Base-by-base conservation (phyloP, 2,329 filamentous ascomycete species). In the Podosphaera xanthii region DNA sequence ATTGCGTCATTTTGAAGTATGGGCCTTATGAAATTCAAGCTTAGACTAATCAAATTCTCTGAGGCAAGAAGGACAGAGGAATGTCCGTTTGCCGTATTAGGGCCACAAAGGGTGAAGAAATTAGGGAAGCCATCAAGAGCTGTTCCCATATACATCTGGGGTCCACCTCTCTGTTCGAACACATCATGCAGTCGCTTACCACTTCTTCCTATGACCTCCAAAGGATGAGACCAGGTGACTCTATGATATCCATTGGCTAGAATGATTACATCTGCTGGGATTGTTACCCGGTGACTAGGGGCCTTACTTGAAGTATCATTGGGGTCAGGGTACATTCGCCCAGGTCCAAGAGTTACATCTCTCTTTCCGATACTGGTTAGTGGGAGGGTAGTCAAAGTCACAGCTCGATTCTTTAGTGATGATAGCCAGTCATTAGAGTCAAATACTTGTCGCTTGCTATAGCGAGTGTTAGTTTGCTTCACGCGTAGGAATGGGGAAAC, bases 231-330 rank as follows among this genome's bases (percentile, higher is more conserved):
- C 75, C 76, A 80, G 59, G 73, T 71, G 4, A 74, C 75, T 0
- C 74, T 75, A 59, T 79, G 72, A 66, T 78, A 82, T 0, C 79
- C 79, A 59, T 80, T 80, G 1, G 77, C 77, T 9, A 81, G 71
- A 36, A 82, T 70, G 52, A 82, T 77, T 40, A 78, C 71, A 66
- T 82, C 79, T 2, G 77, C 77, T 2, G 74, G 73, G 22, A 80
- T 66, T 53, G 74, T 72, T 36, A 68, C 65, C 34, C 71, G 68
- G 12, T 69, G 69, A 4, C 65, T 62, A 44, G 62, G 61, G 1
- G 63, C 60, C 44, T 34, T 59, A 58, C 62, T 67, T n/a, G 59
- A 61, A 1, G 62, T 62, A 12, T 63, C 58, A 34, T 63, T 62
- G 8, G 58, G 60, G 34, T 61, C 57, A 22, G 76, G 75, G 60